A percentile compares a stretch with the other conserved stretches of the same genome.
phyloP scores from a whole-genome alignment of 2,329 filamentous ascomycete species.

The Aspergillus transmontanensis region DNA sequence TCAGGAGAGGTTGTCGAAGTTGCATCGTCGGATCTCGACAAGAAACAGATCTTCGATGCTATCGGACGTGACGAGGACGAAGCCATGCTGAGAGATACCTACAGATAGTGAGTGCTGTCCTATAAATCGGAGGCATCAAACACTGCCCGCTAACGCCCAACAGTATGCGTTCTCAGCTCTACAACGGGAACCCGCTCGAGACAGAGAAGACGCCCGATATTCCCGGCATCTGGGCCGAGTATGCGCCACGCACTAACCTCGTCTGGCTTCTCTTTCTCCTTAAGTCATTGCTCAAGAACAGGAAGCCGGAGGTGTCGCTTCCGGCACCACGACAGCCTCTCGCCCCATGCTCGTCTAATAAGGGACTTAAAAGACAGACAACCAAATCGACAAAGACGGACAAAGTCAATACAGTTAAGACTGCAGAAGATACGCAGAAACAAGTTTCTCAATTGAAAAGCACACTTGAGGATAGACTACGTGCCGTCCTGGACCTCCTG shows the following conservation, averaged over 20 bases:
- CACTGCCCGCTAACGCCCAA: not conserved
- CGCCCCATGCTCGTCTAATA: slow-evolving; percentile 36
- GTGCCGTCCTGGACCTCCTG: slow-evolving; percentile 37
- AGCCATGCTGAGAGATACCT: slow-evolving; percentile 43
- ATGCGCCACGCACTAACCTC: slow-evolving; percentile 63
- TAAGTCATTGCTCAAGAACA: slow-evolving; percentile 54
- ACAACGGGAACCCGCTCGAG: slow-evolving; percentile 47
- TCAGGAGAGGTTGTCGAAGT: slow-evolving; percentile 30
- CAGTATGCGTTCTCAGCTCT: slow-evolving; percentile 46
- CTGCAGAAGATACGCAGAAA: slow-evolving; percentile 14
- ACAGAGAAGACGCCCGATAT: slow-evolving; percentile 37
- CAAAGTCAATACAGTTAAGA: slow-evolving; percentile 9
- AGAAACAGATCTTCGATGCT: slow-evolving; percentile 47
- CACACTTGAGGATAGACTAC: slow-evolving; percentile 35
- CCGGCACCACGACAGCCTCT: slow-evolving; percentile 31
- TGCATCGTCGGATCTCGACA: slow-evolving; percentile 46
- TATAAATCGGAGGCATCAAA: not conserved
- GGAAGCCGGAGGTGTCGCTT: slow-evolving; percentile 24
- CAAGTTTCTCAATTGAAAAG: slow-evolving; percentile 29
- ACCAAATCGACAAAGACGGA: slow-evolving; percentile 12
- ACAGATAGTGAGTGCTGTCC: slow-evolving; percentile 39
- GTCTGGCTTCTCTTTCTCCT: slow-evolving; percentile 66
- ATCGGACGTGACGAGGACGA: slow-evolving; percentile 46
- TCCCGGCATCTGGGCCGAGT: slow-evolving; percentile 54
- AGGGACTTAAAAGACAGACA: slow-evolving; percentile 17